Conservation (phyloP, 768 basidiomycete species). For the Pulveroboletus sp. region DNA sequence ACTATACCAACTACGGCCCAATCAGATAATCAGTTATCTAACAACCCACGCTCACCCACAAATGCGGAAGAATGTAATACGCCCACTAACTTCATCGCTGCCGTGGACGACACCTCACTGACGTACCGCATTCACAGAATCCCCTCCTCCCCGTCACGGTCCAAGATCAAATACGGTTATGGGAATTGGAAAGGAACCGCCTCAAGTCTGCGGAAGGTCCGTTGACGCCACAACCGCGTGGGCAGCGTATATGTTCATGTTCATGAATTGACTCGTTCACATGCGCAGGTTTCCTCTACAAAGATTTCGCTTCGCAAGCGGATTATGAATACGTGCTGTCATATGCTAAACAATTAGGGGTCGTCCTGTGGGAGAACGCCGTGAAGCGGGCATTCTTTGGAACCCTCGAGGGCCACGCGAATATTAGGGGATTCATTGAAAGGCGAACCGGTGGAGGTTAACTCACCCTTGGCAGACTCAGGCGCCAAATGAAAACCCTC, state of each 20-base stretch:
- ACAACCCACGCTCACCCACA: conserved; percentile 94
- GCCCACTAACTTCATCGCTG: conserved; percentile 8
- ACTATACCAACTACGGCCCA: conserved; percentile 12
- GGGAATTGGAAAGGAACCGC: conserved; percentile 94
- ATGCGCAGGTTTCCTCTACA: conserved; percentile 79
- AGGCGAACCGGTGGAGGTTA: conserved; percentile 48
- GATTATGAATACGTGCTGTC: conserved; percentile 86
- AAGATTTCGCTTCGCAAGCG: conserved; percentile 76
- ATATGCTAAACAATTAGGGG: conserved; percentile 78
- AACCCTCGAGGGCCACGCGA: conserved; percentile 69
- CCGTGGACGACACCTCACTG: conserved; percentile 1
- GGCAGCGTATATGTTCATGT: conserved; percentile 10
- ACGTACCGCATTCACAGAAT: conserved; percentile 48
- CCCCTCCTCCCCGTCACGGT: conserved; percentile 95
- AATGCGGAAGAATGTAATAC: conserved; percentile 86
- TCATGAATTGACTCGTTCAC: conserved; percentile 2
- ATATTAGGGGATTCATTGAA: conserved; percentile 78
- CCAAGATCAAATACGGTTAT: conserved; percentile 94
- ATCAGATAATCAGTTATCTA: conserved; percentile 91
- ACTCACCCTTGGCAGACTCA: neutral
- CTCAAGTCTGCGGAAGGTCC: conserved; percentile 84
- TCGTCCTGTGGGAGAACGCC: conserved; percentile 80
- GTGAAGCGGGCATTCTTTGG: conserved; percentile 79
- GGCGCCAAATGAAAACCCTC: conserved; percentile 2
- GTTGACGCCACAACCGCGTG: conserved; percentile 15